A percentile compares a stretch with the other conserved stretches of the same genome.
Evolutionary conservation across 495 filamentous ascomycete species (phyloP).

Genomic region (Aspergillus saccharolyticus): DNA sequence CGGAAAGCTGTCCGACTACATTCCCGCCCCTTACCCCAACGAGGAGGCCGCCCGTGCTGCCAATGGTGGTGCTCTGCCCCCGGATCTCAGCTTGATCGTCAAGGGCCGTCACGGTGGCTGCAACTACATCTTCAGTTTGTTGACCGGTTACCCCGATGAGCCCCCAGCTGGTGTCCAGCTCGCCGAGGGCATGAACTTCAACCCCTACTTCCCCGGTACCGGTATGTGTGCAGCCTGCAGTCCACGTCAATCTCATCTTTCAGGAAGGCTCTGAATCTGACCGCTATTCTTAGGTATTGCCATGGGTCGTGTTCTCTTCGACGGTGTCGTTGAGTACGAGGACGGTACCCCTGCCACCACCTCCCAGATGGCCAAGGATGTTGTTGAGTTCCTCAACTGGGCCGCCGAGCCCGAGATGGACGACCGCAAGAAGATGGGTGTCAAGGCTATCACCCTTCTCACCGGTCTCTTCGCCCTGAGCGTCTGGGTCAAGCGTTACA

Average conservation of each 20-base stretch:
- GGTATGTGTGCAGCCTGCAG: constrained; percentile 39
- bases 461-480: constrained; percentile 76
- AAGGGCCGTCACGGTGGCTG: constrained; percentile 97
- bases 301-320: constrained; percentile 97
- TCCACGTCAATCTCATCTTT: not conserved
- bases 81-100: constrained; percentile 95
- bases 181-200: constrained; percentile 91
- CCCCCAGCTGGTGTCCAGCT: constrained; percentile 80
- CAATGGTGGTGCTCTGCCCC: constrained; percentile 96
- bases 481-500: constrained; percentile 99
- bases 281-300: constrained; percentile 61
- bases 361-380: constrained; percentile 99
- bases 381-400: constrained; percentile 98
- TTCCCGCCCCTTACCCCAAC: constrained; percentile 93
- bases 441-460: constrained; percentile 81
- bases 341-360: constrained; percentile 90
- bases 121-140: constrained; percentile 93
- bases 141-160: constrained; percentile 99
- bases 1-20: constrained; percentile 97
- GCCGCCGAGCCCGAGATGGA: constrained; percentile 98
- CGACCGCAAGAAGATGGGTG: constrained; percentile 97
- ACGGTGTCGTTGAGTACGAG: constrained; percentile 97
- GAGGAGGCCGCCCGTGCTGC: constrained; percentile 97
- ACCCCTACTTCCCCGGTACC: constrained; percentile 99
- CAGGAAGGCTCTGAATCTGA: not conserved